Conservation (phyloP, 306 rosid species). For the Begonia masoniana region DNA sequence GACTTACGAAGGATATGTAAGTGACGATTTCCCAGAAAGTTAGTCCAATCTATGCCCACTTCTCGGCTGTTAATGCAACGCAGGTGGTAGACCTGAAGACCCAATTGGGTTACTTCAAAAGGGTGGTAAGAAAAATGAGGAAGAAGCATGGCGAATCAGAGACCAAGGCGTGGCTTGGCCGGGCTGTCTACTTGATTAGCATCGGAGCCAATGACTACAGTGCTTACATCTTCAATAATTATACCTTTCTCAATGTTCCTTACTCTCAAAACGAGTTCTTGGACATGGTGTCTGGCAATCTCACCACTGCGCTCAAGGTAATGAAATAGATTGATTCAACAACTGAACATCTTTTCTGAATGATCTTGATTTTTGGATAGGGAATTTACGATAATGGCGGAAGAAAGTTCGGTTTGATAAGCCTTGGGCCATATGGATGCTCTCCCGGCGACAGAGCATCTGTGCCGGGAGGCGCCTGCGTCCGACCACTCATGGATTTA, state of each 20-base stretch:
- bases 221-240: neutral
- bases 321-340: neutral
- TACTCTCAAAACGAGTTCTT: constrained; percentile 17
- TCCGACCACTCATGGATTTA: constrained; percentile 6
- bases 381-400: constrained; percentile 35
- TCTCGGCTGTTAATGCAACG: neutral
- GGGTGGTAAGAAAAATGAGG: constrained; percentile 15
- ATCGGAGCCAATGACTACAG: constrained; percentile 31
- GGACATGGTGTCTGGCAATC: constrained; percentile 30
- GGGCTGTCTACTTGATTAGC: constrained; percentile 34
- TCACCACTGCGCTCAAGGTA: constrained; percentile 22
- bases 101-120: constrained; percentile 30
- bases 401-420: constrained; percentile 36
- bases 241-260: constrained; percentile 2
- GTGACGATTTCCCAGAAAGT: neutral
- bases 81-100: constrained; percentile 29
- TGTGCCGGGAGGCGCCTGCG: constrained; percentile 13
- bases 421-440: constrained; percentile 15
- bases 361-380: neutral
- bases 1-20: constrained; percentile 13
- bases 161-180: constrained; percentile 18
- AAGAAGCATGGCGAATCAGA: constrained; percentile 19
- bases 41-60: neutral
- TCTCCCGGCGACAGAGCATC: constrained; percentile 17
- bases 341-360: neutral